These are phyloP conservation scores for Pichia pseudocactophila DNA, from an alignment of 805 yeast genomes.

Conservation along the genomic window DNA sequence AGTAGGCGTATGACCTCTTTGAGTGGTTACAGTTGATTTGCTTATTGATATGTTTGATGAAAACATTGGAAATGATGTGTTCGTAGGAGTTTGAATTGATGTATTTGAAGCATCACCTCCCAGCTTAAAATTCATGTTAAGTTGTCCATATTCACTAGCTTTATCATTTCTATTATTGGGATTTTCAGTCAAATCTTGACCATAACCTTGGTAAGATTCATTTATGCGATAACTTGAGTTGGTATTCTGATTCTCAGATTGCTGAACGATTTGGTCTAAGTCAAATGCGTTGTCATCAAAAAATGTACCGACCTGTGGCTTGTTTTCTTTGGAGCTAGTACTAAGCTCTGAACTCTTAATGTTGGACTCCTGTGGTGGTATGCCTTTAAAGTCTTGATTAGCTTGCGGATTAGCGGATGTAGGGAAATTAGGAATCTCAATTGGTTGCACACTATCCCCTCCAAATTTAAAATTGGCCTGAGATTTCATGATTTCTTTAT, in stretches of 20 bases:
- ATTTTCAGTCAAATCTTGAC: background rate
- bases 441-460: slow-evolving; percentile 1
- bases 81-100: slow-evolving; percentile 10
- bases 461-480: background rate
- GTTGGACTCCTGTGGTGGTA: too few relatives aligned
- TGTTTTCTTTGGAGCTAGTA: too few relatives aligned
- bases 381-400: too few relatives aligned
- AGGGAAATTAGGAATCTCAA: slow-evolving; percentile 20
- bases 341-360: too few relatives aligned
- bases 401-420: background rate
- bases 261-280: background rate
- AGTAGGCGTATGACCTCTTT: slow-evolving; percentile 60
- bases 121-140: slow-evolving; percentile 21
- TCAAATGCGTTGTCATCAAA: background rate
- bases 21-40: slow-evolving; percentile 22
- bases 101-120: slow-evolving; percentile 13
- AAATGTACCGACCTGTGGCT: background rate
- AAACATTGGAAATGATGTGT: slow-evolving; percentile 7
- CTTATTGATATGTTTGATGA: slow-evolving; percentile 1
- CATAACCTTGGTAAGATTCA: background rate
- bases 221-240: background rate
- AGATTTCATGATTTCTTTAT: background rate
- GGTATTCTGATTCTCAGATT: background rate
- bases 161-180: background rate
- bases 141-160: slow-evolving; percentile 18